Conservation (phyloP, 108 stramenopile genomes). For the Schizochytrium sp. region DNA sequence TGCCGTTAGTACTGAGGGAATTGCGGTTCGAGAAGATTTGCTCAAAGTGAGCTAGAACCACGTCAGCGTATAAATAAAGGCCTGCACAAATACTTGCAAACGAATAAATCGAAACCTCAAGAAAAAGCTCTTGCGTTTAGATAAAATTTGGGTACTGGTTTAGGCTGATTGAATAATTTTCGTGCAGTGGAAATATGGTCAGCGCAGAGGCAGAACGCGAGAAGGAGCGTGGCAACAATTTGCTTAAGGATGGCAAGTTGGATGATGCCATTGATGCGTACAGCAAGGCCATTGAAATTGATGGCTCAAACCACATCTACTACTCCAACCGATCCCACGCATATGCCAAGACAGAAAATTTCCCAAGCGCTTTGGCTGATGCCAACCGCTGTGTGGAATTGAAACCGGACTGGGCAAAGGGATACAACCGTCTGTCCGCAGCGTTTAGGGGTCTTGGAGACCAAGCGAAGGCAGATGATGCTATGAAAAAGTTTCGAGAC, state of each 20-base stretch:
- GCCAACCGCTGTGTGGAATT: slow-evolving; percentile 59
- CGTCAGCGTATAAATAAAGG: too few species aligned
- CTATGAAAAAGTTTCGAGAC: background rate
- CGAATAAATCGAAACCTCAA: too few species aligned
- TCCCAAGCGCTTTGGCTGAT: slow-evolving; percentile 49
- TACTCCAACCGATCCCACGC: slow-evolving; percentile 86
- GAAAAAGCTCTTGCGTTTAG: too few species aligned
- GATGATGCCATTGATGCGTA: slow-evolving; percentile 87
- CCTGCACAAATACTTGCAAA: too few species aligned
- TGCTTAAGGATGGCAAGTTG: slow-evolving; percentile 84
- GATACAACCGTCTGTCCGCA: background rate
- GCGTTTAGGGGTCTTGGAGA: background rate
- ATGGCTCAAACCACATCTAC: slow-evolving; percentile 87
- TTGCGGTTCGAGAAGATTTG: too few species aligned
- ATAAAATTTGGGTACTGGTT: too few species aligned
- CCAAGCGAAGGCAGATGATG: background rate
- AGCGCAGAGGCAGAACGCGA: slow-evolving; percentile 51
- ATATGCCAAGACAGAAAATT: slow-evolving; percentile 39
- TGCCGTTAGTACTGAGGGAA: too few species aligned
- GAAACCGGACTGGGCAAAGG: slow-evolving; percentile 58
- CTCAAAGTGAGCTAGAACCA: too few species aligned
- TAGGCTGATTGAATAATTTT: too few species aligned
- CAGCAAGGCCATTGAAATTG: slow-evolving; percentile 86
- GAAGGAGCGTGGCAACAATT: slow-evolving; percentile 81
- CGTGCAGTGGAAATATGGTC: background rate